Base-by-base conservation (phyloP, 2,329 filamentous ascomycete species). In the Aspergillus brunneoviolaceus region DNA sequence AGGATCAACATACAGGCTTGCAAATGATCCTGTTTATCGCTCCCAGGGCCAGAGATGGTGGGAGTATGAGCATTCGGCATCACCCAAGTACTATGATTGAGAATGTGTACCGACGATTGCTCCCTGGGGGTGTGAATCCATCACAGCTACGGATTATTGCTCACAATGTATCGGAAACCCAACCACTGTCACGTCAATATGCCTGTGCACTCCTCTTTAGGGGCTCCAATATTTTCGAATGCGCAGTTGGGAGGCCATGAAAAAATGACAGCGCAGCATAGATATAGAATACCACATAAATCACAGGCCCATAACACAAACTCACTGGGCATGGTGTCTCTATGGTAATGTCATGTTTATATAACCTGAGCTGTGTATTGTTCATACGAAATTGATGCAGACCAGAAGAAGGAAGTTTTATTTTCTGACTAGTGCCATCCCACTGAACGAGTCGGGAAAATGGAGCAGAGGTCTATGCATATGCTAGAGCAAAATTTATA, bases 21-120 rank as follows among this genome's bases (percentile, higher is more conserved):
- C 75, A 49, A 76, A 65, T 27, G 79, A 80, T 60, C 78, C 79
- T 3, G 72, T 75, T 7, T 80, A 79, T 19, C 50, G 58, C 25
- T 48, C 48, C 59, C 74, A 75, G 42, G 67, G 70, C 35, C 70
- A 73, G 51, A 70, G 73, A 55, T 76, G 74, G 75, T 79, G 76
- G 76, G 70, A 75, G 49, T 59, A 69, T 51, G 65, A 69, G 5
- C 66, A 70, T 42, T 63, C 64, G n/a, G 62, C 61, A 16, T 51
- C 67, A 11, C 72, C 76, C 61, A 76, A 78, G 61, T 72, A 76
- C 58, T 72, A 65, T 68, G 47, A 72, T 74, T 49, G 70, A 78
- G 59, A 69, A 73, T 58, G 72, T 71, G 66, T 69, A 64, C 35
- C 65, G 67, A 39, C 68, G 66, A 58, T 60, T 66, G 23, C 63